Percentiles rank a stretch among this genome's conserved stretches.
These are phyloP conservation scores for Ustilago bromivora DNA, from an alignment of 1,284 basidiomycete species.

Conservation along the genomic window DNA sequence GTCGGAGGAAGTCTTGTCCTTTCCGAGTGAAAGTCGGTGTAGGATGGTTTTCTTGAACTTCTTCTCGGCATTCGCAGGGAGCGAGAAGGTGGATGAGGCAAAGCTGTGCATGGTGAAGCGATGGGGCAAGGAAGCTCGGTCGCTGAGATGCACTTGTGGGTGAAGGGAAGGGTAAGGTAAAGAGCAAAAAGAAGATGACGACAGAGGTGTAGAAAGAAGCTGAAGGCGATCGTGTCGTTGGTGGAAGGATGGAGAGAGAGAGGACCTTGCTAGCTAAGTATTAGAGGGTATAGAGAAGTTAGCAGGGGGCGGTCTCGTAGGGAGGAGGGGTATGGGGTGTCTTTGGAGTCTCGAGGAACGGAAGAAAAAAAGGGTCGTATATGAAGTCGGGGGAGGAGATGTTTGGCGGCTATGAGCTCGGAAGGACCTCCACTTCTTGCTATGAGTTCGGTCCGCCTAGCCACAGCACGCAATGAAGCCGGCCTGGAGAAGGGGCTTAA, in stretches of 20 bases:
- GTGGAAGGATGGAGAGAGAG: background rate
- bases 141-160: background rate
- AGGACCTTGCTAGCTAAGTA: background rate
- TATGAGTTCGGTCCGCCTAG: background rate
- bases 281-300: slow-evolving; percentile 5
- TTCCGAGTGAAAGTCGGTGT: slow-evolving; percentile 26
- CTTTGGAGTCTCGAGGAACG: background rate
- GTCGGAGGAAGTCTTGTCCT: slow-evolving; percentile 6
- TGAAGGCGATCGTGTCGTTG: background rate
- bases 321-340: background rate
- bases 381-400: slow-evolving; percentile 11
- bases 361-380: slow-evolving; percentile 1
- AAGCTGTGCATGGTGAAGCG: slow-evolving; percentile 22
- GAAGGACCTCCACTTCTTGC: background rate
- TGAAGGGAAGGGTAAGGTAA: background rate
- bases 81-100: slow-evolving; percentile 18
- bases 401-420: background rate
- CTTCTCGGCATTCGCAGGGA: slow-evolving; percentile 8
- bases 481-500: background rate
- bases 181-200: background rate
- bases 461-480: background rate
- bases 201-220: slow-evolving; percentile 1
- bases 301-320: background rate
- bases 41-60: slow-evolving; percentile 21
- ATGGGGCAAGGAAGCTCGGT: background rate